These are phyloP conservation scores for Dendrobium chrysotoxum DNA, from an alignment of 106 monocot genomes.

Conservation along the genomic window DNA sequence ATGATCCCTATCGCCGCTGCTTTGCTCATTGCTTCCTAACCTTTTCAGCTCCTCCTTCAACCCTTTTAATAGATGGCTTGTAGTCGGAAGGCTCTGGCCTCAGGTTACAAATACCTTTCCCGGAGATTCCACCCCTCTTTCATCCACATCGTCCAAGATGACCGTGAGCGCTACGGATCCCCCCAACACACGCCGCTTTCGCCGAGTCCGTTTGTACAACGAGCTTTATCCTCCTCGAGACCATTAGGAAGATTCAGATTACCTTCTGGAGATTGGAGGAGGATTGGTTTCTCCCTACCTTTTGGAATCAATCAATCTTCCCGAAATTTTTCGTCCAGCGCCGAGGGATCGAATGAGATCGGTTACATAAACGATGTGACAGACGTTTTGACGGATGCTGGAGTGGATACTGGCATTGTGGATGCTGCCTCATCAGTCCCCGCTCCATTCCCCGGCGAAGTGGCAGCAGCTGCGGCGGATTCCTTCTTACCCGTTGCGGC, in stretches of 20 bases:
- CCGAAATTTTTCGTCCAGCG: conserved; percentile 46
- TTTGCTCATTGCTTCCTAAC: not conserved
- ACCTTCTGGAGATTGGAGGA: conserved; percentile 1
- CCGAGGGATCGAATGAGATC: conserved; percentile 7
- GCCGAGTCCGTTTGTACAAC: no score
- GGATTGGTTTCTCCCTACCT: conserved; percentile 24
- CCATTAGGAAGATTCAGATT: not conserved
- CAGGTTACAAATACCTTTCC: conserved; percentile 23
- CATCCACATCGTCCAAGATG: conserved; percentile 30
- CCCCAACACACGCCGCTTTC: conserved; percentile 5
- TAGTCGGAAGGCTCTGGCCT: conserved; percentile 26
- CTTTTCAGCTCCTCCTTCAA: not conserved
- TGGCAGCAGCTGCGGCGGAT: conserved; percentile 10
- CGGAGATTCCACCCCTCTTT: conserved; percentile 40
- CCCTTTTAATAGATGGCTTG: conserved; percentile 27
- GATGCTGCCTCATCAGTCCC: not conserved
- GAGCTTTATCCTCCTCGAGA: not conserved
- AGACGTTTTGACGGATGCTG: conserved; percentile 9
- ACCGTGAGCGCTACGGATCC: conserved; percentile 10
- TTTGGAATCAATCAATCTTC: conserved; percentile 22
- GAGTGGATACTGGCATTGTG: not conserved
- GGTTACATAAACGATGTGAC: conserved; percentile 1
- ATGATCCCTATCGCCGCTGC: not conserved
- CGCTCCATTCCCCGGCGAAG: conserved; percentile 41
- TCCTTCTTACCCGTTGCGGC: conserved; percentile 10